Percentiles rank a stretch among this genome's conserved stretches.
These are phyloP conservation scores for Pseudogymnoascus pannorum DNA, from an alignment of 2,329 filamentous ascomycete genomes.

Conservation along the genomic window DNA sequence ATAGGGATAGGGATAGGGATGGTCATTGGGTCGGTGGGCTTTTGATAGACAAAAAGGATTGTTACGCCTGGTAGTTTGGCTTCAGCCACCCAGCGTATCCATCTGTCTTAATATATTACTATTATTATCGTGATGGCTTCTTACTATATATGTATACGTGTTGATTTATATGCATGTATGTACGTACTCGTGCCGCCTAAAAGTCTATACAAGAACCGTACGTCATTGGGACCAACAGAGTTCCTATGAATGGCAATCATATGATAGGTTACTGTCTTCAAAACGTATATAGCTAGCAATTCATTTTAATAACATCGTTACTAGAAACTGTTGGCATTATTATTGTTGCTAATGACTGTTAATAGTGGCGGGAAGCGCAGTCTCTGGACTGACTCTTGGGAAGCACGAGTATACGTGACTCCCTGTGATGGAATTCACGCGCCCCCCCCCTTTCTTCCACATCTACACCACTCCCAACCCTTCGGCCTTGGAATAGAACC, in stretches of 20 bases:
- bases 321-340: too few relatives aligned
- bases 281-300: too few relatives aligned
- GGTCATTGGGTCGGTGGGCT: background rate
- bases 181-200: too few relatives aligned
- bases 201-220: too few relatives aligned
- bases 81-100: background rate
- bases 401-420: background rate
- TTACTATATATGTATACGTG: background rate
- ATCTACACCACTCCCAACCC: background rate
- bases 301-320: too few relatives aligned
- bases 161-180: background rate
- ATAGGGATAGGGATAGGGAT: background rate
- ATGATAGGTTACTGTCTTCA: too few relatives aligned
- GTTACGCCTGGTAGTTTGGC: background rate
- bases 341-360: too few relatives aligned
- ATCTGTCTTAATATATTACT: slow-evolving; percentile 4
- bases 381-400: too few relatives aligned
- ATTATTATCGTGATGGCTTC: background rate
- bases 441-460: background rate
- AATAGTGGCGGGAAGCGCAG: too few relatives aligned
- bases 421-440: background rate
- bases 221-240: too few relatives aligned
- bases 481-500: background rate
- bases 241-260: too few relatives aligned
- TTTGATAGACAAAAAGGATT: background rate